These are phyloP conservation scores for Tillandsia leiboldiana DNA, from an alignment of 176 grass and related monocot species.

Conservation along the genomic window DNA sequence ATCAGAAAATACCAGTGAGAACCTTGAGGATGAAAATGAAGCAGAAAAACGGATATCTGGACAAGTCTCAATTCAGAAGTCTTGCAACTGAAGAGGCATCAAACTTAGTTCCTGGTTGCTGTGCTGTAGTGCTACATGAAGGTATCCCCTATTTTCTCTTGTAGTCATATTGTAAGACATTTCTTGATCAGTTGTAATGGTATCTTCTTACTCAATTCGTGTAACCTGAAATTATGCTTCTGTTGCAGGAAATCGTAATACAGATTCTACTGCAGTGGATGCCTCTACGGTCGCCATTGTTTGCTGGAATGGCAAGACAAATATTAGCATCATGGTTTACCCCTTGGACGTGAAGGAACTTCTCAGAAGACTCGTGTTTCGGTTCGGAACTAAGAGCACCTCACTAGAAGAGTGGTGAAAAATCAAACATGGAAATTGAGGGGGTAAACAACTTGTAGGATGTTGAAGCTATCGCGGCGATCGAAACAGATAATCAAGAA, in stretches of 20 bases:
- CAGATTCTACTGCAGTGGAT: slow-evolving; percentile 41
- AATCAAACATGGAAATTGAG: slow-evolving; percentile 11
- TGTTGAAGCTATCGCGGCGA: background rate
- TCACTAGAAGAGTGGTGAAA: slow-evolving; percentile 9
- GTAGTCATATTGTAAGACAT: background rate
- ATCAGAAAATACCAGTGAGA: slow-evolving; percentile 15
- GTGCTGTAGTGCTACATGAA: slow-evolving; percentile 52
- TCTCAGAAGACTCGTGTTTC: slow-evolving; percentile 63
- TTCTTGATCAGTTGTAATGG: too few relatives aligned
- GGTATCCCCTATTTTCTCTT: slow-evolving; percentile 24
- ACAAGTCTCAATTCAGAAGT: slow-evolving; percentile 18
- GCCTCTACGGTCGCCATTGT: slow-evolving; percentile 55
- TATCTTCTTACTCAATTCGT: background rate
- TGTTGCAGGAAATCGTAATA: slow-evolving; percentile 32
- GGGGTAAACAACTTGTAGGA: slow-evolving; percentile 10
- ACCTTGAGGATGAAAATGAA: slow-evolving; percentile 17
- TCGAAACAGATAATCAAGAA: slow-evolving; percentile 15
- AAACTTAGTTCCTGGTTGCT: slow-evolving; percentile 59
- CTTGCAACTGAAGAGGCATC: slow-evolving; percentile 34
- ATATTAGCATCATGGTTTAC: slow-evolving; percentile 77
- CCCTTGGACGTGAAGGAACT: slow-evolving; percentile 71
- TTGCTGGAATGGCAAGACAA: slow-evolving; percentile 98
- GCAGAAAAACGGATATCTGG: slow-evolving; percentile 25
- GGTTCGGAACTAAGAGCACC: slow-evolving; percentile 30
- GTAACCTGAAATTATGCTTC: background rate